Conservation (phyloP, 1,284 basidiomycete species). For the Meripilus lineatus region DNA sequence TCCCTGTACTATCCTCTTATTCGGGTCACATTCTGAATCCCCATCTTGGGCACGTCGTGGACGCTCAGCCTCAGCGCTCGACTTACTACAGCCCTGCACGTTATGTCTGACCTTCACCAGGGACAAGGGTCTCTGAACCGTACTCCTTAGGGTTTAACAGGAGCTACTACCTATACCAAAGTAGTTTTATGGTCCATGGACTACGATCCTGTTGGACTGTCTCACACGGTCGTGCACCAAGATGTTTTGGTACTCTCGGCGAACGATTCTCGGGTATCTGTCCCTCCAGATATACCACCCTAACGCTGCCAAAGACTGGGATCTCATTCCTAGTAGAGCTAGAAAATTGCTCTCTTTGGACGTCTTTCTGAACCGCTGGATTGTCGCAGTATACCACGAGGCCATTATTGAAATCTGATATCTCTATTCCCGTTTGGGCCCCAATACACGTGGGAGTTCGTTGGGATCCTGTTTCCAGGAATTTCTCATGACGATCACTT, state of each 20-base stretch:
- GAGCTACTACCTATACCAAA: neutral
- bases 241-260: neutral
- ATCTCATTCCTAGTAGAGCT: neutral
- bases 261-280: neutral
- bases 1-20: too few species aligned
- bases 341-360: conserved; percentile 20
- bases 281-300: too few species aligned
- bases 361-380: conserved; percentile 22
- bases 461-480: neutral
- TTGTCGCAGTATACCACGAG: conserved; percentile 22
- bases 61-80: too few species aligned
- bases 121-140: conserved; percentile 19
- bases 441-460: neutral
- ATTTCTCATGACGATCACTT: conserved; percentile 6
- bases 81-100: conserved; percentile 18
- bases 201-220: neutral
- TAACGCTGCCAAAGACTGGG: too few species aligned
- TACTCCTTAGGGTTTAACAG: conserved; percentile 8
- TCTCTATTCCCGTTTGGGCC: conserved; percentile 11
- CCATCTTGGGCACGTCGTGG: neutral
- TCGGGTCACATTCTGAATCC: too few species aligned
- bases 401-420: conserved; percentile 25
- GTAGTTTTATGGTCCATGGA: neutral
- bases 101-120: conserved; percentile 10
- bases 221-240: neutral